Conservation (phyloP, 345 rosid genomes). For the Syzygium jambos region DNA sequence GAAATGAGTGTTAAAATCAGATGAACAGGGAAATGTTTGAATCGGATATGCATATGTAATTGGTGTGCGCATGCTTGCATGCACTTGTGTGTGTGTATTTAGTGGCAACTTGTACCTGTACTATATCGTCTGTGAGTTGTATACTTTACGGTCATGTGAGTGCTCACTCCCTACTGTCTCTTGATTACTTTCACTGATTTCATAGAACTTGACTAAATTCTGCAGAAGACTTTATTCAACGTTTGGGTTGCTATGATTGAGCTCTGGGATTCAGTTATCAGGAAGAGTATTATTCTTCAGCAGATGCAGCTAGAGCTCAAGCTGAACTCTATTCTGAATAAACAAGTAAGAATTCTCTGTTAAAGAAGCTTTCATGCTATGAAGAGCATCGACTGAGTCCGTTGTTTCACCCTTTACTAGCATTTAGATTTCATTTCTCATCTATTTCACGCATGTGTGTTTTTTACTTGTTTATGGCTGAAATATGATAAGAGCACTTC, state of each 20-base stretch:
- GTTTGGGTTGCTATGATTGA: conserved; percentile 62
- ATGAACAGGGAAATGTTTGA: background rate
- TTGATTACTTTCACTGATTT: background rate
- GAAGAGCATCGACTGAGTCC: background rate
- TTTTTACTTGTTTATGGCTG: background rate
- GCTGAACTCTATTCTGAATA: conserved; percentile 55
- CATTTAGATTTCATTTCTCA: background rate
- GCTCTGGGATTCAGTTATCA: conserved; percentile 59
- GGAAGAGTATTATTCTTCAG: conserved; percentile 60
- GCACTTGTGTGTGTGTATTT: background rate
- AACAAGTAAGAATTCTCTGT: conserved; percentile 39
- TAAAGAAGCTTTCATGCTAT: background rate
- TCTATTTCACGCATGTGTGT: background rate
- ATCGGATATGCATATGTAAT: background rate
- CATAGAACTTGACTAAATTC: conserved; percentile 4
- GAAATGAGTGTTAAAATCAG: background rate
- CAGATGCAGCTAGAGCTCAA: conserved; percentile 66
- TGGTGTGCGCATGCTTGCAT: background rate
- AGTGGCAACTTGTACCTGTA: background rate
- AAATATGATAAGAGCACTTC: background rate
- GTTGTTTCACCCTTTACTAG: background rate
- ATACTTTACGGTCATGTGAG: background rate
- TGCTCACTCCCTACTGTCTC: background rate
- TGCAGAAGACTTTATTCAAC: conserved; percentile 62
- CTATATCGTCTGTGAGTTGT: background rate